phyloP scores from a whole-genome alignment of 257 asterid species.

The Galeopsis tetrahit region DNA sequence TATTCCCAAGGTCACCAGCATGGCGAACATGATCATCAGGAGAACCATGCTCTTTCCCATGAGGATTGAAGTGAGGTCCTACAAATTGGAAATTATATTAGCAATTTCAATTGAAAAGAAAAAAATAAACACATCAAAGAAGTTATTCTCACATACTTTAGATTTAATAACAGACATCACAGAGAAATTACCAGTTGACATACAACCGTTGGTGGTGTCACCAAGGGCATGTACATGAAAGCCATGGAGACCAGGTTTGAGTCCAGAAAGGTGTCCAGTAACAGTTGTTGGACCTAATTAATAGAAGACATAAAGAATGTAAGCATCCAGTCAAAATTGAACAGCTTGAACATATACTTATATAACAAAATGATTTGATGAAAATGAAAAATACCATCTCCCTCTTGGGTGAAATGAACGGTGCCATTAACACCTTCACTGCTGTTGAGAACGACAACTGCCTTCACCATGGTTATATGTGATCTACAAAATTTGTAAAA shows the following conservation, averaged over 20 bases:
- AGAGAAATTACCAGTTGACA: conserved; percentile 81
- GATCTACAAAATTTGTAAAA: conserved; percentile 52
- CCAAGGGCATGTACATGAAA: conserved; percentile 99
- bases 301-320: conserved; percentile 10
- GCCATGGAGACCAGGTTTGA: conserved; percentile 91
- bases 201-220: conserved; percentile 99
- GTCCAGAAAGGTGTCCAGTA: conserved; percentile 79
- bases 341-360: neutral
- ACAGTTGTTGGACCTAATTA: conserved; percentile 75
- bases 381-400: conserved; percentile 61
- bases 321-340: neutral
- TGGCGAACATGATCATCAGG: conserved; percentile 91
- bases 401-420: conserved; percentile 75
- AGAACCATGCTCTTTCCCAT: conserved; percentile 85
- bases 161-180: neutral
- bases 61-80: conserved; percentile 97
- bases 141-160: neutral
- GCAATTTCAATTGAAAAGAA: neutral
- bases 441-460: conserved; percentile 86
- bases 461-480: conserved; percentile 88
- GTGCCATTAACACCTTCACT: conserved; percentile 92
- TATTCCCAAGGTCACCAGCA: conserved; percentile 99
- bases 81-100: conserved; percentile 28
- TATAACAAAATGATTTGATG: neutral
- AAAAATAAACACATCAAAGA: conserved; percentile 9